These are phyloP conservation scores for Xerocomus spinulosus DNA, from an alignment of 768 basidiomycete species.

Conservation along the genomic window DNA sequence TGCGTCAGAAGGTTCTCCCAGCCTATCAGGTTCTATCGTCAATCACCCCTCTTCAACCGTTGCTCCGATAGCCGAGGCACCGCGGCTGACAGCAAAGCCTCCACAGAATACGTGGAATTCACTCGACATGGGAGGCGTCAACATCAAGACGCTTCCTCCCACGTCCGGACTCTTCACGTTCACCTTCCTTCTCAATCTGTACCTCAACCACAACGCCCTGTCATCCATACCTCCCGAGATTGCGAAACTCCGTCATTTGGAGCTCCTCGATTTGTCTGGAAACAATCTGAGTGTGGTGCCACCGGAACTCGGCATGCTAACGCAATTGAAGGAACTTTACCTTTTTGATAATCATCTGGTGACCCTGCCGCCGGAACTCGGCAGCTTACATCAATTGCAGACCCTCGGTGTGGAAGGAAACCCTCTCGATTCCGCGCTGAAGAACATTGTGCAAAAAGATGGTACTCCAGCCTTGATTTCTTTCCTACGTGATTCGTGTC, in stretches of 20 bases:
- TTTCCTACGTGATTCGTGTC: conserved; percentile 91
- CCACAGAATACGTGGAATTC: conserved; percentile 83
- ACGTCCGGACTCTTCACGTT: conserved; percentile 76
- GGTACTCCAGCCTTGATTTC: conserved; percentile 88
- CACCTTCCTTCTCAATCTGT: conserved; percentile 90
- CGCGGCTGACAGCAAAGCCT: conserved; percentile 61
- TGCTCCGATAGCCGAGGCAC: conserved; percentile 64
- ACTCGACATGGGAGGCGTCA: conserved; percentile 94
- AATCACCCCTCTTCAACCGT: conserved; percentile 75
- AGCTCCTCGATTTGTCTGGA: conserved; percentile 86
- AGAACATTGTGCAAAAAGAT: conserved; percentile 85
- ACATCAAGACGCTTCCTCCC: conserved; percentile 84
- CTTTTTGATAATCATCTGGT: conserved; percentile 94
- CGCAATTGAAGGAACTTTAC: conserved; percentile 84
- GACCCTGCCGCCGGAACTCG: conserved; percentile 81
- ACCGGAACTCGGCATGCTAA: conserved; percentile 86
- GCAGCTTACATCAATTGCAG: conserved; percentile 86
- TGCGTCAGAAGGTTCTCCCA: conserved; percentile 35
- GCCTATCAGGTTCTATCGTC: conserved; percentile 29
- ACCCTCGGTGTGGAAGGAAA: conserved; percentile 98
- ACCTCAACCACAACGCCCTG: conserved; percentile 93
- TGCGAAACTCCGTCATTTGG: conserved; percentile 76
- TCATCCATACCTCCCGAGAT: conserved; percentile 77
- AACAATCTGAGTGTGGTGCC: conserved; percentile 79
- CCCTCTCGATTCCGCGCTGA: conserved; percentile 74